phyloP scores from a whole-genome alignment of 192 early-diverging fungal genomes.

The Mortierella claussenii region DNA sequence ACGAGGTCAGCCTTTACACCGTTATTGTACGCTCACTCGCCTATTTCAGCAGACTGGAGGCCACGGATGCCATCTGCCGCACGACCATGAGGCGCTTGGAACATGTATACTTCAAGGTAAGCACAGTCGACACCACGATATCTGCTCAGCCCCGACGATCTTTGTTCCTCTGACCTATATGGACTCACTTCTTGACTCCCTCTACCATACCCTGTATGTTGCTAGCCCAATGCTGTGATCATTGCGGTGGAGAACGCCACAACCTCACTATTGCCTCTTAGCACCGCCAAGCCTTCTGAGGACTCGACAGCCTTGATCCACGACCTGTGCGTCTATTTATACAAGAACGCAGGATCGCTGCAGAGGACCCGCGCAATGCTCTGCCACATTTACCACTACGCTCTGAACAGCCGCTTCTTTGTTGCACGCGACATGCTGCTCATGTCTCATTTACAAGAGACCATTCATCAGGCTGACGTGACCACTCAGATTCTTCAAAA shows the following conservation, averaged over 20 bases:
- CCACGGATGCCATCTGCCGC: conserved; percentile 73
- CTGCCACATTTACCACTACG: conserved; percentile 97
- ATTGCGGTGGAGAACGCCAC: conserved; percentile 71
- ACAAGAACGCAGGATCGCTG: conserved; percentile 84
- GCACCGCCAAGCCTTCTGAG: conserved; percentile 59
- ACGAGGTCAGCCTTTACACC: conserved; percentile 88
- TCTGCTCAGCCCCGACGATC: too few relatives aligned
- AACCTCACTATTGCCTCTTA: conserved; percentile 58
- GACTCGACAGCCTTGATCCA: conserved; percentile 77
- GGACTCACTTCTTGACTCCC: too few relatives aligned
- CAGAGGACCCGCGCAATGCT: conserved; percentile 95
- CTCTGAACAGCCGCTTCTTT: conserved; percentile 95
- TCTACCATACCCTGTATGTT: too few relatives aligned
- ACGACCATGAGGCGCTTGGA: conserved; percentile 90
- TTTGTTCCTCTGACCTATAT: too few relatives aligned
- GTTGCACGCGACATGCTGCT: conserved; percentile 94
- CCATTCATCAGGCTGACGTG: conserved; percentile 87
- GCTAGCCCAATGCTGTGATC: conserved; percentile 90
- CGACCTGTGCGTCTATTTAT: conserved; percentile 86
- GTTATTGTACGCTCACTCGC: conserved; percentile 88
- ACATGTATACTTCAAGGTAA: conserved; percentile 95
- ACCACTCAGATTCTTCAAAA: conserved; percentile 96
- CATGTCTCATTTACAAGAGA: conserved; percentile 99
- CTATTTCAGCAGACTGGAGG: conserved; percentile 81
- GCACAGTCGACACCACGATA: too few relatives aligned